Evolutionary conservation across 2,329 filamentous ascomycete genomes (phyloP).

Genomic region (Fusarium abutilonis): DNA sequence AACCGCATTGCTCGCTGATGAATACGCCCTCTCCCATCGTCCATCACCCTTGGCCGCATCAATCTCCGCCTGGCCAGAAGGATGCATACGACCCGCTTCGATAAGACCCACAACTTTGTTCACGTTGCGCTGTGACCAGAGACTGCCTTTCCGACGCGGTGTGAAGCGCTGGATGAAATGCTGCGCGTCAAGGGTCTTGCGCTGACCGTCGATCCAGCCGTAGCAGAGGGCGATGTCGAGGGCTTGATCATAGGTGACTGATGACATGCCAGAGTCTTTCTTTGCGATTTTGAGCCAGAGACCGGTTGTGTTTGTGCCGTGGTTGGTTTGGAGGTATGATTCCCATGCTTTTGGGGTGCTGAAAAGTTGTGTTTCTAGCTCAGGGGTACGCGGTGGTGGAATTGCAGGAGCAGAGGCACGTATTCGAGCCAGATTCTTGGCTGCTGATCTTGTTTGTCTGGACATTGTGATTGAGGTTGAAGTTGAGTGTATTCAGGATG

Average conservation of each 20-base stretch:
- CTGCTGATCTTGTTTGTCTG: constrained; percentile 30
- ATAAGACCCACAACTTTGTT: constrained; percentile 58
- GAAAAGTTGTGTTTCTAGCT: constrained; percentile 28
- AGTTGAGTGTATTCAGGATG: rapidly evolving
- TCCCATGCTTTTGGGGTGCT: constrained; percentile 27
- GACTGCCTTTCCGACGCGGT: constrained; percentile 62
- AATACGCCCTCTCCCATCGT: constrained; percentile 67
- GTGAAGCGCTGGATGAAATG: constrained; percentile 68
- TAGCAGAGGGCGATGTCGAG: constrained; percentile 67
- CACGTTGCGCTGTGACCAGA: constrained; percentile 71
- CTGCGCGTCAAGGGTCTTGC: constrained; percentile 54
- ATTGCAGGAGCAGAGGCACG: neutral
- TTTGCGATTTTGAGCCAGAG: constrained; percentile 62
- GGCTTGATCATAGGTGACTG: constrained; percentile 61
- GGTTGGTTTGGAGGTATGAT: constrained; percentile 28
- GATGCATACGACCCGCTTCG: constrained; percentile 59
- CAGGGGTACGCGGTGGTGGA: rapidly evolving
- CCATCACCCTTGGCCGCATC: constrained; percentile 66
- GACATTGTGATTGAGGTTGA: constrained; percentile 21
- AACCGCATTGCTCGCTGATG: constrained; percentile 57
- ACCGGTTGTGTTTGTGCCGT: constrained; percentile 43
- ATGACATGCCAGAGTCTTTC: constrained; percentile 55
- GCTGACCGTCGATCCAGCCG: constrained; percentile 71
- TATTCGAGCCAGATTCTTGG: constrained; percentile 12
- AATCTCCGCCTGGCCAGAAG: constrained; percentile 59